Base-by-base conservation (phyloP, 345 rosid species). In the Linum tenue region DNA sequence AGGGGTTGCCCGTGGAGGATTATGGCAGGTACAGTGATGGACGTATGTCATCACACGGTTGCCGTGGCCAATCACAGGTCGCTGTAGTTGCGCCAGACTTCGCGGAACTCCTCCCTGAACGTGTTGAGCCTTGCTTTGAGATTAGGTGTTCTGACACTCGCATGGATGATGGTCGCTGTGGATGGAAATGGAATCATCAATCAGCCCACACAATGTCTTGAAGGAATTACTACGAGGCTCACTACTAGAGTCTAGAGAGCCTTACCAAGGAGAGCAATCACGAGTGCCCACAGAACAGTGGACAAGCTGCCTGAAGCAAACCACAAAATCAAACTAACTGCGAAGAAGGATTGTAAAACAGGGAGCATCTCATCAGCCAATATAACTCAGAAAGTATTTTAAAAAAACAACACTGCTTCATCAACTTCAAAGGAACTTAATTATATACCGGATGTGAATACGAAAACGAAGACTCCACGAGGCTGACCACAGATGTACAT, bases 21-120 rank as follows among this genome's bases (percentile, higher is more conserved):
- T 22, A 22, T 22, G 31, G 31, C 31, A 22, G 31, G 31, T 22
- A 22, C 31, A 22, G 31, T 22, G 31, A 22, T 22, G 31, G 31
- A 22, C 31, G 31, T 22, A 22, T 22, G 31, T 22, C 31, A 22
- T 22, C 31, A 22, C 31, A 22, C 1, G 31, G 31, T 22, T 22
- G 31, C 31, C 31, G 31, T 22, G 31, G 31, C 31, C 59, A 35
- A 14, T 61, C 44, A 61, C 7, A 61, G 44, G 42, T 61, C 64
- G 16, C 64, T 61, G 39, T 61, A 61, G 44, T 61, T 61, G 64
- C 64, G 64, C 64, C 64, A 61, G 43, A 61, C 64, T 12, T 42
- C 42, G 22, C 64, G 64, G 64, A 61, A 61, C 12, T 61, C 64
- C 39, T 61, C 64, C 7, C 64, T 39, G 64, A 61, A 61, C 17